Base-by-base conservation (phyloP, 202 grass and related monocot genomes). In the Schoenoplectus triqueter region DNA sequence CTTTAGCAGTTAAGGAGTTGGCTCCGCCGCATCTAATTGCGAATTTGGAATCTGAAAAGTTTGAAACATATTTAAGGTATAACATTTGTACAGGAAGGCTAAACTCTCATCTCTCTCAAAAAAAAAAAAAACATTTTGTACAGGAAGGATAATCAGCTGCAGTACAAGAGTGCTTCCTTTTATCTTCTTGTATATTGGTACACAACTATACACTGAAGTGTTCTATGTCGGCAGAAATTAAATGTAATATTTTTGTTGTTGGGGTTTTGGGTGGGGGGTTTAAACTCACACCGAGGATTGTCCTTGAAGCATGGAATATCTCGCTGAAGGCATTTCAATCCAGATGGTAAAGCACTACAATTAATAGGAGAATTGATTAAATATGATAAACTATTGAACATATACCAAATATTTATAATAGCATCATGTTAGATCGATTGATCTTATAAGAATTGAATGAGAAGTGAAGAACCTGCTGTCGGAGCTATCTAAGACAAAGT, bases 261-360 rank as follows among this genome's bases (percentile, higher is more conserved):
- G 46, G 8, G 61, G 69, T 66, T 48, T 67, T 19, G 10, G 1
- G 50, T 8, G 39, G 64, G 61, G 11, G 41, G 15, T 50, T 8
- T 48, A 3, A 2, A 61, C 95, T 90, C 60, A 97, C 92, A 97
- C 0, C 45, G 50, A 68, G 95, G 90, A 64, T 64, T 81, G 56
- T 84, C 90, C 78, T 85, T 90, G 85, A 90, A 85, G 56, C 95
- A 97, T 51, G 92, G 92, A 39, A 88, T 87, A 85, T 93, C 80
- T 68, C 82, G 82, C 83, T 97, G 95, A 85, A 97, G 92, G 68
- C 95, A 97, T 9, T n/a, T 55, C 78, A 94, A 50, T 48, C 87
- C 87, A 0, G 13, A 69, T 69, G 92, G 90, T 54, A 90, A 89
- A 63, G 69, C 15, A 82, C 94, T 97, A 85, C 40, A 89, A 61